These are phyloP conservation scores for Cubamyces lactineus DNA, from an alignment of 768 basidiomycete genomes.

Conservation along the genomic window DNA sequence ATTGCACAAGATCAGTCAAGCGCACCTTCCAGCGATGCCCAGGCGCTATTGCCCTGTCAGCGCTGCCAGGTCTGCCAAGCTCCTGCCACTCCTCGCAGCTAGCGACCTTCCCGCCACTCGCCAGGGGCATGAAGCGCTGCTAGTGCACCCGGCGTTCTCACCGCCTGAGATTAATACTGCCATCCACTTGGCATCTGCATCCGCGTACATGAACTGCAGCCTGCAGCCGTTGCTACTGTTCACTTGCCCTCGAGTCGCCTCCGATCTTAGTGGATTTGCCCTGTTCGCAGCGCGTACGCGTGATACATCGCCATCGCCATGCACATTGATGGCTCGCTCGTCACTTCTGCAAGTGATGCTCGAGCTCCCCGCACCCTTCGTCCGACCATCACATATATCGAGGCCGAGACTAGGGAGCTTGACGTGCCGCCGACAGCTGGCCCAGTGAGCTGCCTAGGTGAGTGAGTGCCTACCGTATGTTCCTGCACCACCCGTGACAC, in stretches of 20 bases:
- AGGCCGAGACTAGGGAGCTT: not conserved
- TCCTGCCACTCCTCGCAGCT: too few relatives aligned
- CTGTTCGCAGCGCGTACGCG: too few relatives aligned
- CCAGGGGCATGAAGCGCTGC: slow-evolving; percentile 1
- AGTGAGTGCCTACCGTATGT: too few relatives aligned
- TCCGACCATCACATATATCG: not conserved
- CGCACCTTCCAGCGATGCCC: not conserved
- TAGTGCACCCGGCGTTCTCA: slow-evolving; percentile 15
- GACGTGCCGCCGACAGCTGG: not conserved
- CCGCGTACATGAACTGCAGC: not conserved
- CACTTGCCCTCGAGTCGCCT: not conserved
- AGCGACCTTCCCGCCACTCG: not conserved
- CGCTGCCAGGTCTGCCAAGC: too few relatives aligned
- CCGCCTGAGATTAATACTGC: slow-evolving; percentile 19
- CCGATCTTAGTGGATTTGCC: slow-evolving; percentile 1
- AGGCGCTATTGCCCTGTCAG: not conserved
- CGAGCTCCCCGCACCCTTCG: too few relatives aligned
- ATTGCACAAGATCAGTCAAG: slow-evolving; percentile 8
- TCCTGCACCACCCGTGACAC: too few relatives aligned
- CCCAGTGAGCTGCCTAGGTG: too few relatives aligned
- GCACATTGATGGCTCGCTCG: not conserved
- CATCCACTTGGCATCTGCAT: slow-evolving; percentile 14
- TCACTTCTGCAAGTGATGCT: not conserved
- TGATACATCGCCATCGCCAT: too few relatives aligned
- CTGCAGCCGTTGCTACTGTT: too few relatives aligned